phyloP scores from a whole-genome alignment of 2,329 filamentous ascomycete species.

The Plenodomus lindquistii region DNA sequence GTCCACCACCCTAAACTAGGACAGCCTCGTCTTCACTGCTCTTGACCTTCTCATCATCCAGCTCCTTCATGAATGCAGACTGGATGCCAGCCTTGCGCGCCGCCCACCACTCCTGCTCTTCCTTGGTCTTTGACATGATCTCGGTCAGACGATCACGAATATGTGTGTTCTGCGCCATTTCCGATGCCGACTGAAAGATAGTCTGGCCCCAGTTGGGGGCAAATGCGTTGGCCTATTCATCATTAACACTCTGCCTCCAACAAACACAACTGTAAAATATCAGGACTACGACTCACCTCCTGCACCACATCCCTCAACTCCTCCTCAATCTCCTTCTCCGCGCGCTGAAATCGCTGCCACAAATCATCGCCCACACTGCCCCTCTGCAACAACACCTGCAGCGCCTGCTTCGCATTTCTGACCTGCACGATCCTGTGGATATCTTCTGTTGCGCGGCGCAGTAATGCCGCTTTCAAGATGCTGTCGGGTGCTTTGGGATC shows the following conservation, averaged over 20 bases:
- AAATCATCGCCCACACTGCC: slow-evolving; percentile 95
- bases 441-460: slow-evolving; percentile 88
- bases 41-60: slow-evolving; percentile 62
- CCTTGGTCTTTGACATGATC: slow-evolving; percentile 69
- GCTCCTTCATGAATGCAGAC: slow-evolving; percentile 80
- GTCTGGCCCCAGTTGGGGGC: slow-evolving; percentile 85
- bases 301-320: slow-evolving; percentile 92
- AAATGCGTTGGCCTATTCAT: slow-evolving; percentile 80
- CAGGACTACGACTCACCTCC: slow-evolving; percentile 66
- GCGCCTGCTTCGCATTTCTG: slow-evolving; percentile 83
- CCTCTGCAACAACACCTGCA: slow-evolving; percentile 79
- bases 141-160: slow-evolving; percentile 76
- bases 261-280: neutral
- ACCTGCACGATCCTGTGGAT: slow-evolving; percentile 90
- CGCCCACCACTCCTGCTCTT: slow-evolving; percentile 92
- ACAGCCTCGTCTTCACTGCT: slow-evolving; percentile 23
- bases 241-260: slow-evolving; percentile 6
- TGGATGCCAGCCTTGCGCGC: slow-evolving; percentile 75
- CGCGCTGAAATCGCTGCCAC: slow-evolving; percentile 87
- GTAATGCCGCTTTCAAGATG: slow-evolving; percentile 82
- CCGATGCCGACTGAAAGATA: slow-evolving; percentile 97
- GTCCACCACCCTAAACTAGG: slow-evolving; percentile 11
- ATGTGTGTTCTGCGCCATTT: slow-evolving; percentile 83
- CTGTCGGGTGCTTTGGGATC: slow-evolving; percentile 76
- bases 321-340: slow-evolving; percentile 97